Base-by-base conservation (phyloP, 768 basidiomycete species). In the Auriscalpium orientale region DNA sequence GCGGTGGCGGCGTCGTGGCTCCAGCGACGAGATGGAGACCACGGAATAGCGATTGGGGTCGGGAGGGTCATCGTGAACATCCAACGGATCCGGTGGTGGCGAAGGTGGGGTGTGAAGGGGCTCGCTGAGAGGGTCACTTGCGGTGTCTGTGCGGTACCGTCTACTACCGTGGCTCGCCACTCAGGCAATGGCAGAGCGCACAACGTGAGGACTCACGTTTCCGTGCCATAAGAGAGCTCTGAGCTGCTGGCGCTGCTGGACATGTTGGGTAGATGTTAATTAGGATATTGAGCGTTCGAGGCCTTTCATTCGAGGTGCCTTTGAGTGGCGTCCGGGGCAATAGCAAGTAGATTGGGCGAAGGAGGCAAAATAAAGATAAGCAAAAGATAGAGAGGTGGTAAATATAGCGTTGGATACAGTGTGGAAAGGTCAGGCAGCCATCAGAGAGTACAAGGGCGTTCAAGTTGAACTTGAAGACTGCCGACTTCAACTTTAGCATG, bases 11-110 rank as follows among this genome's bases (percentile, higher is more conserved):
- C 61, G 61, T 49, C 58, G 37, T 7, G 61, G 53, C 34, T 62
- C 61, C n/a, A 61, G 58, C 49, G 61, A 52, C 33, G 51, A 22
- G 10, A 55, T 46, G 16, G 61, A 62, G 34, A 62, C 50, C 18
- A 58, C 22, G 20, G 57, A 60, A 33, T 58, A 56, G 28, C 52
- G 45, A 18, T 54, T 2, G 28, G 28, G 28, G 28, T 28, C 28
- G 28, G 4, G 28, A 28, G 28, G 28, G 28, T 28, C 28, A 28
- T 28, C 28, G 28, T 28, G 28, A 28, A 28, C 7, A 28, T 28
- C 28, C 28, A 28, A 7, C 28, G 28, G 28, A 28, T 28, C 28
- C 28, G 4, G 28, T 28, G 28, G 28, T 4, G 28, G 28, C 28
- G 28, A 5, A 7, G 7, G 28, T 28, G 28, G 28, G 28, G 28